Evolutionary conservation across 2,329 filamentous ascomycete genomes (phyloP).

Genomic region (Aureobasidium zeae): DNA sequence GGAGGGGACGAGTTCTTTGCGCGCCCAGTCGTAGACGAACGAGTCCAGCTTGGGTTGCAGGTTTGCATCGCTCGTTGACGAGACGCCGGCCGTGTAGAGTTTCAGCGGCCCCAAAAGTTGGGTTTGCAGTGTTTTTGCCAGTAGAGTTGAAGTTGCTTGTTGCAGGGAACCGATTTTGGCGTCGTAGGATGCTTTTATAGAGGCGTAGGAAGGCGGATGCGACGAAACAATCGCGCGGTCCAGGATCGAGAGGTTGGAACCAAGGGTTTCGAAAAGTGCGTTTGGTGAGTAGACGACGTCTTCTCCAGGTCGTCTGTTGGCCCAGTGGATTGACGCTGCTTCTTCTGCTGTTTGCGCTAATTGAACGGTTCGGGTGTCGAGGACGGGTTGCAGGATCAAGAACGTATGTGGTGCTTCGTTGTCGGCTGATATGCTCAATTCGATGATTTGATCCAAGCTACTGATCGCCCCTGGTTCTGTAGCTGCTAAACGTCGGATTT

Average conservation of each 20-base stretch:
- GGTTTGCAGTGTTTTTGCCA: slow-evolving; percentile 16
- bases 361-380: no score
- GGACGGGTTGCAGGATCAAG: no score
- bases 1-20: slow-evolving; percentile 21
- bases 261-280: neutral
- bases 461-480: no score
- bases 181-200: neutral
- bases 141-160: neutral
- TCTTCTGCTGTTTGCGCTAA: neutral
- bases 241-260: neutral
- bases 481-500: no score
- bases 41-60: slow-evolving; percentile 19
- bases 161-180: slow-evolving; percentile 1
- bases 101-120: slow-evolving; percentile 22
- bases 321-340: neutral
- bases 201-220: neutral
- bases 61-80: slow-evolving; percentile 21
- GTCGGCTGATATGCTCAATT: neutral
- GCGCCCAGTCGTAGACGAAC: slow-evolving; percentile 22
- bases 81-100: slow-evolving; percentile 23
- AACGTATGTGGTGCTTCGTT: no score
- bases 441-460: no score
- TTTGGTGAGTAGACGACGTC: neutral
- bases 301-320: slow-evolving; percentile 3
- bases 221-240: neutral